These are phyloP conservation scores for Pichia sp. DNA, from an alignment of 1,139 yeast genomes.

Conservation along the genomic window DNA sequence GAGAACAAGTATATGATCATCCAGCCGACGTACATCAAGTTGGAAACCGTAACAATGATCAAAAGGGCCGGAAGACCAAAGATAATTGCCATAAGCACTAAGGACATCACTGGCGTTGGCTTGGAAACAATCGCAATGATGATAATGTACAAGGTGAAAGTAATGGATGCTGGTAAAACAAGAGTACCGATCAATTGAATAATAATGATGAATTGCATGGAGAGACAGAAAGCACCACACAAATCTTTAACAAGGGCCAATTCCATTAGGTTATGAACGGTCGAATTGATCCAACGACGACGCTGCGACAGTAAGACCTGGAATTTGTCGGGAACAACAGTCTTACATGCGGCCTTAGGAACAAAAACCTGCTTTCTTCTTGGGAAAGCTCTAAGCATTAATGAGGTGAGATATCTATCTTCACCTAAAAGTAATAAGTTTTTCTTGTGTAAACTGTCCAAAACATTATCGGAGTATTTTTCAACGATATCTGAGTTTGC, in stretches of 20 bases:
- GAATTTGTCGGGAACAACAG: slow-evolving; percentile 83
- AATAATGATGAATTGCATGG: slow-evolving; percentile 91
- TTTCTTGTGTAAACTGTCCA: slow-evolving; percentile 84
- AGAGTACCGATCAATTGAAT: slow-evolving; percentile 88
- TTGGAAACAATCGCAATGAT: slow-evolving; percentile 68
- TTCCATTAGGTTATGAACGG: slow-evolving; percentile 93
- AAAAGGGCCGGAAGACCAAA: slow-evolving; percentile 87
- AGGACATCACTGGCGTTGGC: slow-evolving; percentile 81
- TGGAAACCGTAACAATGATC: slow-evolving; percentile 83
- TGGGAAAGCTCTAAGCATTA: slow-evolving; percentile 92
- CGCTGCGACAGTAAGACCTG: slow-evolving; percentile 84
- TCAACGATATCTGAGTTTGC: slow-evolving; percentile 97
- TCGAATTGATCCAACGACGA: slow-evolving; percentile 97
- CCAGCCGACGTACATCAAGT: slow-evolving; percentile 73
- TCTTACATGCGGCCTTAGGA: slow-evolving; percentile 93
- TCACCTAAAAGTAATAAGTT: slow-evolving; percentile 88
- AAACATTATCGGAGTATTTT: slow-evolving; percentile 84
- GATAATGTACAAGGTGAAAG: slow-evolving; percentile 80
- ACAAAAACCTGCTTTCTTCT: slow-evolving; percentile 89
- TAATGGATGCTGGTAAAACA: slow-evolving; percentile 88
- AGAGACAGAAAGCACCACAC: slow-evolving; percentile 95
- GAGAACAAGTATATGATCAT: slow-evolving; percentile 77
- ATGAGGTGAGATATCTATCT: slow-evolving; percentile 81
- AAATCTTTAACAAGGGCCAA: slow-evolving; percentile 81
- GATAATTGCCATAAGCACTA: slow-evolving; percentile 73